phyloP scores from a whole-genome alignment of 257 asterid species.

The Fraxinus cuspidata region DNA sequence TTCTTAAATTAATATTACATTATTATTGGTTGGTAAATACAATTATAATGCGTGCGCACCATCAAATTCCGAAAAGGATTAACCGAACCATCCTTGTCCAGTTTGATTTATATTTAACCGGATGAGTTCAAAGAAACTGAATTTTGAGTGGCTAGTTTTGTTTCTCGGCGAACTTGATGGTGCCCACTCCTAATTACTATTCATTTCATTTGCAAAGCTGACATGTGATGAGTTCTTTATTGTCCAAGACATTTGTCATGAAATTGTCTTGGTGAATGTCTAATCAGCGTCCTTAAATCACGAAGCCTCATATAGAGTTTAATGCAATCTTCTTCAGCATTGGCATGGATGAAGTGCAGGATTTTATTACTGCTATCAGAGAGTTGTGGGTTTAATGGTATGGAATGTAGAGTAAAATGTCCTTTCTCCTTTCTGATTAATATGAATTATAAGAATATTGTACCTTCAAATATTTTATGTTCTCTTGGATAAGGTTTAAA shows the following conservation, averaged over 20 bases:
- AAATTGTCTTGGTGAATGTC: background rate
- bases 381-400: background rate
- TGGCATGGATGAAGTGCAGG: background rate
- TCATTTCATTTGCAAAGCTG: background rate
- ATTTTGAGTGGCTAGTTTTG: background rate
- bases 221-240: background rate
- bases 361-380: background rate
- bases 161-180: background rate
- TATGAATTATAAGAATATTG: background rate
- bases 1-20: background rate
- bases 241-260: background rate
- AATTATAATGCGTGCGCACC: background rate
- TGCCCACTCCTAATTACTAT: background rate
- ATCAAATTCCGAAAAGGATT: background rate
- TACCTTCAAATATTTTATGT: background rate
- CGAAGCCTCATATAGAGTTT: background rate
- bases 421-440: background rate
- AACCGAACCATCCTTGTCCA: background rate
- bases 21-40: background rate
- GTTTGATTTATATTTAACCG: background rate
- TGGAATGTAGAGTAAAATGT: background rate
- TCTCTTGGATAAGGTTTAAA: background rate
- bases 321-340: background rate
- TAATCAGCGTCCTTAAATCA: background rate
- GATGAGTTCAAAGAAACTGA: background rate